Base-by-base conservation (phyloP, 768 basidiomycete genomes). In the Candolleomyces eurysporus region DNA sequence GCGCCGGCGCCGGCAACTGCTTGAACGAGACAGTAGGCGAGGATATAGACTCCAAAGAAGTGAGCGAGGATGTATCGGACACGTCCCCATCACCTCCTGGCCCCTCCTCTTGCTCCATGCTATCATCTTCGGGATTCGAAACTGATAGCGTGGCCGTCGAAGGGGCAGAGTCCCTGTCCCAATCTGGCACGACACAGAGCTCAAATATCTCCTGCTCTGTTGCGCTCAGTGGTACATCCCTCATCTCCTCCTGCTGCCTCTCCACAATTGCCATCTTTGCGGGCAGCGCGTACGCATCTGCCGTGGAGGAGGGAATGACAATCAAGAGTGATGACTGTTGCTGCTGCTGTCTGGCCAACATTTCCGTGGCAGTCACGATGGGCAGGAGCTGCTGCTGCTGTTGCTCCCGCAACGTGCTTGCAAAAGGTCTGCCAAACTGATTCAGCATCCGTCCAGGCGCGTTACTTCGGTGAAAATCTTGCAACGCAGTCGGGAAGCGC, bases 151-250 rank as follows among this genome's bases (percentile, higher is more conserved):
- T 43, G 55, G 39, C 53, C n/a, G 21, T 55, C n/a, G 39, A 48
- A 13, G 57, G 21, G n/a, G 42, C 36, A 21, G 19, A 49, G n/a
- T 52, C 65, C 31, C 74, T 71, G 52, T 84, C 82, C 81, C 82
- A 83, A 61, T 86, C 85, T 19, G 84, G 82, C 62, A 82, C 79
- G 36, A 81, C 75, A 62, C 88, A 91, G 26, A 91, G 72, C 51
- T 82, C 79, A 72, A 91, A 91, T 53, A 91, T 85, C 71, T 88
- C 84, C 67, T 88, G 83, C 66, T 91, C 90, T 10, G 81, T 84
- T 22, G 85, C 84, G 64, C 82, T 91, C 53, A 91, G 78, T 19
- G 89, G 89, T 3, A 76, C 74, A 22, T 82, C 82, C n/a, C 61
- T 40, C 14, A 65, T 68, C 46, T 73, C 70, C 26, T 49, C 60